Evolutionary conservation across 768 basidiomycete genomes (phyloP), one percentile per base, ranked within the genome.

Genomic region (Hericium alpestre): DNA sequence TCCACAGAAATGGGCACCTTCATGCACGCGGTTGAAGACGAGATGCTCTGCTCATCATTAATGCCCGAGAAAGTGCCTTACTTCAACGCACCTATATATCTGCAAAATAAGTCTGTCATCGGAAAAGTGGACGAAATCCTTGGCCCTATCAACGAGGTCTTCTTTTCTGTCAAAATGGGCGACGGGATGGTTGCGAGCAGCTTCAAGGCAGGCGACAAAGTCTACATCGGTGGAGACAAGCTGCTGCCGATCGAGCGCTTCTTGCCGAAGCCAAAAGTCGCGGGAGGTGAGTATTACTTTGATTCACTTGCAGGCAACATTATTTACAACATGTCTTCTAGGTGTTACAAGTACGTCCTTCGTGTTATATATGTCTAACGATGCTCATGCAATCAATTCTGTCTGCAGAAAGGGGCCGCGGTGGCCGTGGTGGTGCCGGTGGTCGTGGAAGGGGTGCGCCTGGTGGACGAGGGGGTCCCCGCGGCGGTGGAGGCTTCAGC

Each of bases 71-170:
- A 90, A 76, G 93, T 99, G 25, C 96, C 96, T 0, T 95, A 93
- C 72, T 99, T 99, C 81, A 99, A 99, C 70, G 94, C 95, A 0
- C 94, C 95, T 51, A 93, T 98, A 68, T 98, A 95, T 71, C 81
- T 98, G 54, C 86, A 91, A 76, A 96, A 97, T 72, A 98, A 96
- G 73, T 90, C 92, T 10, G 78, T 83, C 62, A 92, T 98, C 60
- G 95, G 96, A 60, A 97, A 96, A 74, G 88, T 99, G 43, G 96
- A 99, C 72, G 96, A 99, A 72, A 98, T 99, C 63, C 81, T 99
- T n/a, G 96, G 96, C 2, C 95, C 96, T 15, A 94, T 99, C 70
- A 99, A 96, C 69, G 93, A 98, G 69, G 93, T 98, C 58, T 98
- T 84, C 72, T 98, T 99, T 68, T 94, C 93, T 2, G 80, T 99